Conservation (phyloP, 2,329 filamentous ascomycete genomes). For the Penicillium sp. region DNA sequence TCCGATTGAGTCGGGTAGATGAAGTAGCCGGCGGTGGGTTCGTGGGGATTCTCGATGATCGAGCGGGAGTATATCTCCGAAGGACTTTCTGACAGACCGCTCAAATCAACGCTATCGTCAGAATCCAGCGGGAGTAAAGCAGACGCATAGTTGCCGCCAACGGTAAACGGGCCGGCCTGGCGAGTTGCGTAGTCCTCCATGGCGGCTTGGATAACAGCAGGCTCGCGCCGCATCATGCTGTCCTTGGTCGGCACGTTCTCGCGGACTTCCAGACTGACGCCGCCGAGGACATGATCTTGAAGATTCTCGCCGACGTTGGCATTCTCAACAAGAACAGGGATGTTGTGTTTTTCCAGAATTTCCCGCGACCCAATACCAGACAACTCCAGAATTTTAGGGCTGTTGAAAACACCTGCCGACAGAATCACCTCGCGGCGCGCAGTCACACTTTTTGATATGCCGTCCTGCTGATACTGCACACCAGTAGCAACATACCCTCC, state of each 20-base stretch:
- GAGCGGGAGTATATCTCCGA: background rate
- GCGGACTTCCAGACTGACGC: slow-evolving; percentile 9
- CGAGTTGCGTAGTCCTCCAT: background rate
- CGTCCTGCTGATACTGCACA: slow-evolving; percentile 36
- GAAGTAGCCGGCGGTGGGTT: background rate
- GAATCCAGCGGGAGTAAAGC: background rate
- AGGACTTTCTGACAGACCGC: background rate
- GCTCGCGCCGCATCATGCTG: background rate
- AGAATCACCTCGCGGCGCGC: slow-evolving; percentile 45
- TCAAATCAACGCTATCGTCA: background rate
- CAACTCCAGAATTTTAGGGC: slow-evolving; percentile 44
- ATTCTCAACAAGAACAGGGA: slow-evolving; percentile 34
- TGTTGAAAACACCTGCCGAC: slow-evolving; percentile 44
- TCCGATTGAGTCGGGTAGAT: background rate
- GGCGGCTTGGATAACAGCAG: background rate
- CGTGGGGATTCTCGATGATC: background rate
- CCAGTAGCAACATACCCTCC: slow-evolving; percentile 31
- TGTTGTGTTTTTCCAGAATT: slow-evolving; percentile 31
- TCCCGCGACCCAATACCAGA: slow-evolving; percentile 41
- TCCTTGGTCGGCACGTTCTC: background rate
- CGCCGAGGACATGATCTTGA: slow-evolving; percentile 19
- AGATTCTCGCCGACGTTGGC: slow-evolving; percentile 41
- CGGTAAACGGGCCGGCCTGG: background rate
- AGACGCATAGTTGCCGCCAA: background rate
- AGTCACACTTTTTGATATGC: background rate